Base-by-base conservation (phyloP, 257 asterid genomes). In the Solanum pinnatisectum region DNA sequence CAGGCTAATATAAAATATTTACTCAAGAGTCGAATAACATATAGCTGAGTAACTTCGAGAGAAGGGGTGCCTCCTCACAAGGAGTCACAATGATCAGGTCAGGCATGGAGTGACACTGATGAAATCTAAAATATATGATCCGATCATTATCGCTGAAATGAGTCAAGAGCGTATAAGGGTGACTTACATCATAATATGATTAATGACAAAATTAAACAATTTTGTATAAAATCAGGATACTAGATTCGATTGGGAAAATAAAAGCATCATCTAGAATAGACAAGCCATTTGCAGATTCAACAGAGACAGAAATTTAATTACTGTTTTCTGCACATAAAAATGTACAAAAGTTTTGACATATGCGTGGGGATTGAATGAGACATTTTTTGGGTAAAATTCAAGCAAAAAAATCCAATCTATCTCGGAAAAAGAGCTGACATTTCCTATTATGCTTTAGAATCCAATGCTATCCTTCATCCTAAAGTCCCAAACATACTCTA, bases 261-360 rank as follows among this genome's bases (percentile, higher is more conserved):
- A 27, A 44, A 44, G 10, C 68, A 46, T 10, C 40, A 27, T 44
- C 40, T 46, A 46, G 68, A 46, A 81, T 81, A 16, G 85, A 81
- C 85, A 27, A 46, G 20, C 14, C 42, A 42, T 79, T 79, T 79
- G 84, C 65, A 46, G 25, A 46, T 16, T 18, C 20, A 81, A 81
- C 44, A 30, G 42, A 18, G 30, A 49, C 68, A 49, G 42, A 30
- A 46, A 49, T 15, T 46, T 9, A 9, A 18, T 46, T 30, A 18
- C 27, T 42, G 5, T 14, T 79, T 44, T 44, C 27, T 44, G 65
- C 32, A 9, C 67, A 81, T 27, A 46, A 30, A 79, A 79, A 30
- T 79, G 27, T 49, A 91, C 63, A 89, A 74, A 85, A 68, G 86
- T 87, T 89, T 85, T 12, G 90, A 87, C 67, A 44, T 14, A 81